Conservation (phyloP, 148 eudicot species). For the Fagopyrum esculentum region DNA sequence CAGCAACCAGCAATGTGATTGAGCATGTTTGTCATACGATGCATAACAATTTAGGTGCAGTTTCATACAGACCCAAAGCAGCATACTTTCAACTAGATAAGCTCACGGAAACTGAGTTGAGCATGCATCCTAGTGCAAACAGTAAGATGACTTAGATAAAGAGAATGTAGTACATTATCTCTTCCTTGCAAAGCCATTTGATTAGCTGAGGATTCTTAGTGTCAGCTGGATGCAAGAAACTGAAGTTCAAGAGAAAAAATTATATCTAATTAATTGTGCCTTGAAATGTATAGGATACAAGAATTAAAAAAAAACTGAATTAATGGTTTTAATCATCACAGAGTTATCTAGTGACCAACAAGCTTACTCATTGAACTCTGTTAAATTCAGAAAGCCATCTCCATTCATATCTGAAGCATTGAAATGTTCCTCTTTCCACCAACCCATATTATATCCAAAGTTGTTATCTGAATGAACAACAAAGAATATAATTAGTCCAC, state of each 20-base stretch:
- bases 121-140: neutral
- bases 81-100: neutral
- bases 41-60: no score
- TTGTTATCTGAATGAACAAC: slow-evolving; percentile 42
- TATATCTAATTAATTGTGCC: neutral
- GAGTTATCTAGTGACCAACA: neutral
- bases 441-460: slow-evolving; percentile 89
- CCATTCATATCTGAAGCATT: slow-evolving; percentile 91
- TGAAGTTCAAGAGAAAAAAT: slow-evolving; percentile 25
- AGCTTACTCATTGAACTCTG: slow-evolving; percentile 96
- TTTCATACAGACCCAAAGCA: neutral
- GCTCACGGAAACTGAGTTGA: neutral
- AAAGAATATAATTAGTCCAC: neutral
- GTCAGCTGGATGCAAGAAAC: slow-evolving; percentile 93
- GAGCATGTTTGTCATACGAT: no score
- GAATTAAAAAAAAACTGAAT: no score
- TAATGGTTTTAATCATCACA: no score
- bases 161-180: slow-evolving; percentile 46
- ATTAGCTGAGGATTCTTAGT: slow-evolving; percentile 67
- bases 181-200: slow-evolving; percentile 92
- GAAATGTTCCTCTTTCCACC: slow-evolving; percentile 99
- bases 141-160: neutral
- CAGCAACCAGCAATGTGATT: no score
- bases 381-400: slow-evolving; percentile 74
- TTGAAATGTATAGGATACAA: no score